Evolutionary conservation across 805 yeast genomes (phyloP).

Genomic region (Priceomyces melissophilus): DNA sequence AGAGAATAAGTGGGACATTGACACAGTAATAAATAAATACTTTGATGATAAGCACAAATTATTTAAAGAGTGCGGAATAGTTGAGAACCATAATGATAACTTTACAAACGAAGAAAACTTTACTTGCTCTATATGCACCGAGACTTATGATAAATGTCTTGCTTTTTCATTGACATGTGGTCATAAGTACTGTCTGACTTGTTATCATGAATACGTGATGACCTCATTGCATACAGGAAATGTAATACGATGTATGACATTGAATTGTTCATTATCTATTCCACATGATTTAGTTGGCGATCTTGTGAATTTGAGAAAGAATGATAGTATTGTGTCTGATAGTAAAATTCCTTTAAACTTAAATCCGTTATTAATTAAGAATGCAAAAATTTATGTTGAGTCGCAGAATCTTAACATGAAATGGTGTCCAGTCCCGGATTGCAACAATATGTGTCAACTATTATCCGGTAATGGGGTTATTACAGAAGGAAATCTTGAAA

Average conservation of each 20-base stretch:
- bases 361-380: constrained; percentile 3
- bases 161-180: constrained; percentile 60
- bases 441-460: constrained; percentile 54
- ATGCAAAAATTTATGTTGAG: constrained; percentile 49
- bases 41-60: constrained; percentile 28
- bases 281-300: constrained; percentile 37
- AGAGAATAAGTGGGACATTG: constrained; percentile 36
- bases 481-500: constrained; percentile 6
- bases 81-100: constrained; percentile 6
- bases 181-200: constrained; percentile 66
- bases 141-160: constrained; percentile 33
- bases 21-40: constrained; percentile 34
- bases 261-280: constrained; percentile 45
- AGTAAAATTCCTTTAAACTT: constrained; percentile 2
- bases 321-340: background rate
- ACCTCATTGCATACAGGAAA: constrained; percentile 41
- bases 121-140: constrained; percentile 72
- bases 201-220: constrained; percentile 61
- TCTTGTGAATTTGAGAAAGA: constrained; percentile 7
- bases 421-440: constrained; percentile 88
- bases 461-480: constrained; percentile 7
- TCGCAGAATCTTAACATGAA: constrained; percentile 46
- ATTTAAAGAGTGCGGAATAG: constrained; percentile 27
- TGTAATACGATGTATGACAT: constrained; percentile 64
- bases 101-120: constrained; percentile 20